Percentiles rank a stretch among this genome's conserved stretches.
Evolutionary conservation across 208 protist genomes (phyloP).

Genomic region (Crithidia acanthocephali): DNA sequence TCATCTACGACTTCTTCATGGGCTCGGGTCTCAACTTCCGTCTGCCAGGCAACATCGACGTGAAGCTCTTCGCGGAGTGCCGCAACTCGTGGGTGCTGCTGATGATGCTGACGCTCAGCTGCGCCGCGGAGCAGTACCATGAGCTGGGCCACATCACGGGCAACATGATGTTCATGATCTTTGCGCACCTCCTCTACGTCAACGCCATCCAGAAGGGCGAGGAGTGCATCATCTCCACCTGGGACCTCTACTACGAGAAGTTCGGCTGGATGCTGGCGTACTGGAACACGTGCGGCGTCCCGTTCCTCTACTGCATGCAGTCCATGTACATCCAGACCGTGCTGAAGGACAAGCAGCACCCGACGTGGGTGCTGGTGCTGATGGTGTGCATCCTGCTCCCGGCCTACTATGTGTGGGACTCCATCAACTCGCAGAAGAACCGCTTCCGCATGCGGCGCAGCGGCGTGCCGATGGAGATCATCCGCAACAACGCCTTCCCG

Average conservation of each 20-base stretch:
- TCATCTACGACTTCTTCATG: conserved; percentile 97
- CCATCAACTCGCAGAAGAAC: conserved; percentile 95
- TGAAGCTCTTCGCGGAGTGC: conserved; percentile 95
- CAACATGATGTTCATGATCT: conserved; percentile 93
- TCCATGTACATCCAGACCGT: conserved; percentile 90
- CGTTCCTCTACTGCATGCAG: conserved; percentile 95
- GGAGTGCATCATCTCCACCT: conserved; percentile 94
- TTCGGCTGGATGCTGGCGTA: conserved; percentile 95
- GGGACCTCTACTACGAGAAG: conserved; percentile 97
- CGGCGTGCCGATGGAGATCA: conserved; percentile 73
- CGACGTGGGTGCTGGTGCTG: conserved; percentile 61
- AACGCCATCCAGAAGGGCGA: conserved; percentile 96
- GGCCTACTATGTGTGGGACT: conserved; percentile 96
- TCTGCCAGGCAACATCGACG: conserved; percentile 91
- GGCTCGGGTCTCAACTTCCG: conserved; percentile 88
- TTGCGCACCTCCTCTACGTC: conserved; percentile 94
- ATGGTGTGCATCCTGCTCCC: conserved; percentile 75
- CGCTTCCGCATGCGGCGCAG: conserved; percentile 91
- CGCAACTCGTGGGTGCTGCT: conserved; percentile 95
- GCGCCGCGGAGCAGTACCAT: conserved; percentile 87
- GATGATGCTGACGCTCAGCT: conserved; percentile 92
- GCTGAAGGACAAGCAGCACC: conserved; percentile 62
- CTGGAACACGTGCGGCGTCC: conserved; percentile 96
- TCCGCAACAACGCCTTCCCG: conserved; percentile 88
- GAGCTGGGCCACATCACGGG: conserved; percentile 78